Conservation (phyloP, 129 eudicot species). For the Escallonia herrerae region DNA sequence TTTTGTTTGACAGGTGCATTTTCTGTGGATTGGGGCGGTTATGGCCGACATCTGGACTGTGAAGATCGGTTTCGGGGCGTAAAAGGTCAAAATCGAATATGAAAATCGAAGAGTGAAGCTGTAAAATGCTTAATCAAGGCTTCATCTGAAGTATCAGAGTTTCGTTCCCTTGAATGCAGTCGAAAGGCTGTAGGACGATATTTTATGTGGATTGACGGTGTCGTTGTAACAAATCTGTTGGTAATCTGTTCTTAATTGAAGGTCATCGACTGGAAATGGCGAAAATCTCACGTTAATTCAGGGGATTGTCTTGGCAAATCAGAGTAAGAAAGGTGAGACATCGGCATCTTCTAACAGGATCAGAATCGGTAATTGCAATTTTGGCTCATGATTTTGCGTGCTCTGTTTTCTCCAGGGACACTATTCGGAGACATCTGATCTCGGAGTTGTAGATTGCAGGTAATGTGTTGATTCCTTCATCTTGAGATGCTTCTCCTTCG, state of each 20-base stretch:
- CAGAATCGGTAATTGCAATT: too few species aligned
- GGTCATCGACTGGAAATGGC: background rate
- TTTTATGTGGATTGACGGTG: conserved; percentile 6
- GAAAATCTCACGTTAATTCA: too few species aligned
- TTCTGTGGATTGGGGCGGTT: background rate
- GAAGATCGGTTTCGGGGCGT: conserved; percentile 9
- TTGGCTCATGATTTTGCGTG: background rate
- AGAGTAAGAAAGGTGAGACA: background rate
- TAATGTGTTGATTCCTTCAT: background rate
- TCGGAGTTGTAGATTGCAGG: background rate
- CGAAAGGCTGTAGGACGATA: conserved; percentile 4
- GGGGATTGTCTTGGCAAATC: background rate
- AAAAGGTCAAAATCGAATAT: conserved; percentile 9
- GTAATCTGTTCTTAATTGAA: background rate
- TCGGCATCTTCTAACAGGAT: background rate
- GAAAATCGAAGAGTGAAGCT: conserved; percentile 1
- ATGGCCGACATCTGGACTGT: conserved; percentile 2
- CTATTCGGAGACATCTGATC: background rate
- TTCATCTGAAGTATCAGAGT: background rate
- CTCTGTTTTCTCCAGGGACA: background rate
- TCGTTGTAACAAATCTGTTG: conserved; percentile 16
- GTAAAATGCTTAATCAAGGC: background rate
- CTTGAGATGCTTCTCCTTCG: background rate
- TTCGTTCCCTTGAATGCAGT: conserved; percentile 7
- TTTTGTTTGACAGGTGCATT: conserved; percentile 18